A percentile compares a stretch with the other conserved stretches of the same genome.
Evolutionary conservation across 1,139 yeast genomes (phyloP).

Genomic region (Hansenula sp.): DNA sequence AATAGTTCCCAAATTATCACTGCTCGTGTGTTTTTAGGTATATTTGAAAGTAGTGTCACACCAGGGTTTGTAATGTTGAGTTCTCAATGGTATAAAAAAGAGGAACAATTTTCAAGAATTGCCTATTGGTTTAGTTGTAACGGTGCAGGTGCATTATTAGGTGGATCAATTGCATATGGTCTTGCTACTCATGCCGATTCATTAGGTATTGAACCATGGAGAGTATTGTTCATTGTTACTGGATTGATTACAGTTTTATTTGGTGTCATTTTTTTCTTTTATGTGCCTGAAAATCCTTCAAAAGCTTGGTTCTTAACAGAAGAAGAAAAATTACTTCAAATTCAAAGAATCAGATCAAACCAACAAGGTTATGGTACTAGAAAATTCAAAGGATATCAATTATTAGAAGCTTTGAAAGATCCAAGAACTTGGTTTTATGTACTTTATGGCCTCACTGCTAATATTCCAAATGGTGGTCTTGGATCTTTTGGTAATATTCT

Average conservation of each 20-base stretch:
- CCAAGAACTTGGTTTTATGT: conserved; percentile 46
- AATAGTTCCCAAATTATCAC: conserved; percentile 36
- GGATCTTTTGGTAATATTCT: conserved; percentile 28
- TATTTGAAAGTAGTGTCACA: conserved; percentile 43
- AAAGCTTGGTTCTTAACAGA: conserved; percentile 45
- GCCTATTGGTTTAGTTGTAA: conserved; percentile 47
- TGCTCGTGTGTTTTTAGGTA: conserved; percentile 43
- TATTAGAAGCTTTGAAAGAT: conserved; percentile 38
- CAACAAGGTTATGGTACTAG: conserved; percentile 53
- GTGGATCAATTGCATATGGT: conserved; percentile 38
- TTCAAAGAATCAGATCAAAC: conserved; percentile 43
- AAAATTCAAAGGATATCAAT: conserved; percentile 48
- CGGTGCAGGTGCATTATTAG: conserved; percentile 41
- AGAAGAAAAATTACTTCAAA: conserved; percentile 45
- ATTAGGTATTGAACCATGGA: conserved; percentile 42
- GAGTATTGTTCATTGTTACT: conserved; percentile 39
- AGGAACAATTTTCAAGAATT: conserved; percentile 47
- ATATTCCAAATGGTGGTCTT: conserved; percentile 40
- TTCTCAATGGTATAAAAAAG: conserved; percentile 48
- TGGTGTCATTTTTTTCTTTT: conserved; percentile 38
- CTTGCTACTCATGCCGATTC: conserved; percentile 27
- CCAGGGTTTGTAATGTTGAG: conserved; percentile 53
- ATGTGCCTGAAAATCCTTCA: conserved; percentile 46
- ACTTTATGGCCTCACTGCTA: conserved; percentile 31
- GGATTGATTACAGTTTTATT: conserved; percentile 43